Base-by-base conservation (phyloP, 1,284 basidiomycete species). In the Ceratobasidium sp. region DNA sequence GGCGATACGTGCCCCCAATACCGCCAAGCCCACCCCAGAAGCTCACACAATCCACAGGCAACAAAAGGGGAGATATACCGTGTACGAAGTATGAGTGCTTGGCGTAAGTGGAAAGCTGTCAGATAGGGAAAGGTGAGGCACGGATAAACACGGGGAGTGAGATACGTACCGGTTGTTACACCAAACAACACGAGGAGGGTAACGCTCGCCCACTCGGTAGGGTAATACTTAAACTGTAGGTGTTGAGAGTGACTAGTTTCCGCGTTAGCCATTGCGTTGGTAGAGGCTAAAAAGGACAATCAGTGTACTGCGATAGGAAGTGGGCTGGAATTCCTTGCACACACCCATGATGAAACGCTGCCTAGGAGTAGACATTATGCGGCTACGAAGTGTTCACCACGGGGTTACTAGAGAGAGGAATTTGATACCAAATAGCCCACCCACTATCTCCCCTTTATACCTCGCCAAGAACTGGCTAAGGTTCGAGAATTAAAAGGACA, bases 61-160 rank as follows among this genome's bases (percentile, higher is more conserved):
- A 86, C 81, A 7, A 86, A 84, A 0, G 86, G 86, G 51, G 89
- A 79, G 8, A 89, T 79, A 81, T 85, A 88, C 86, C 88, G 90
- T 63, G 85, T 82, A 17, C 85, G 83, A 62, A 78, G 84, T 22
- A 77, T 78, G 7, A 85, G 67, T 0, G 86, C 85, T 78, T 89
- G 86, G 5, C 77, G 80, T 11, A 85, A 47, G 78, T 91, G 90
- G 0, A 83, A 45, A 1, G 82, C 83, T 84, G 77, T 75, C n/a
- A 47, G 19, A 3, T 17, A 29, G n/a, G 48, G 22, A 44, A n/a
- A 64, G 36, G 15, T 31, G 19, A 45, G 33, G 19, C 15, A 50
- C 27, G 27, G n/a, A n/a, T n/a, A n/a, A 8, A 27, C 14, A 17
- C 5, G 17, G 47, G 22, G 15, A n/a, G 19, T 36, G 0, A 27